Evolutionary conservation across 371 early-diverging fungal genomes (phyloP), one percentile per base, ranked within the genome.

Genomic region (Saksenaea vasiformis): DNA sequence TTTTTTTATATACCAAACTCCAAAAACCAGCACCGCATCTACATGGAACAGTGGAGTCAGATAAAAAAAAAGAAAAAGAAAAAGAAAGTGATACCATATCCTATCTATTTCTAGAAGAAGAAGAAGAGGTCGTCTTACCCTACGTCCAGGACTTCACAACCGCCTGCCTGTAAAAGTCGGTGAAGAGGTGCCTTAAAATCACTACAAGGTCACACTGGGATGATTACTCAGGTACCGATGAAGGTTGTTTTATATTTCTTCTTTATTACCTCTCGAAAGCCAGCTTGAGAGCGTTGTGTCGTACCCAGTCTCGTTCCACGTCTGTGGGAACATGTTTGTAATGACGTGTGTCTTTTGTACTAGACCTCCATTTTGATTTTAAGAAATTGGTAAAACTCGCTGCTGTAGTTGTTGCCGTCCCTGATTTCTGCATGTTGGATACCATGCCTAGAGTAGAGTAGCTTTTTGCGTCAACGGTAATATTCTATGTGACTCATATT

Each of bases 181-280:
- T 76, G 58, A 14, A 76, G 56, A 15, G 79, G 79, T 44, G 79
- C 79, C 36, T 72, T 73, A 66, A 70, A 79, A 65, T 79, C 74
- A 24, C 76, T 79, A 58, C 26, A 28, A n/a, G n/a, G n/a, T n/a
- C n/a, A n/a, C n/a, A n/a, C n/a, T n/a, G n/a, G n/a, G n/a, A n/a
- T n/a, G n/a, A n/a, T n/a, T n/a, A n/a, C n/a, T n/a, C n/a, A n/a
- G n/a, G n/a, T n/a, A n/a, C n/a, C n/a, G n/a, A n/a, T n/a, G n/a
- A n/a, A n/a, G n/a, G n/a, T n/a, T n/a, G n/a, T n/a, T n/a, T n/a
- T n/a, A n/a, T n/a, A n/a, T n/a, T n/a, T n/a, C n/a, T n/a, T n/a
- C n/a, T n/a, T n/a, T n/a, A n/a, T 59, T 72, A 78, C 78, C 78
- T 67, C 44, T 79, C 74, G 62, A 79, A 69, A 41, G 79, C 79